Evolutionary conservation across 768 basidiomycete species (phyloP), one percentile per base, ranked within the genome.

Genomic region (Leucocoprinus birnbaumii): DNA sequence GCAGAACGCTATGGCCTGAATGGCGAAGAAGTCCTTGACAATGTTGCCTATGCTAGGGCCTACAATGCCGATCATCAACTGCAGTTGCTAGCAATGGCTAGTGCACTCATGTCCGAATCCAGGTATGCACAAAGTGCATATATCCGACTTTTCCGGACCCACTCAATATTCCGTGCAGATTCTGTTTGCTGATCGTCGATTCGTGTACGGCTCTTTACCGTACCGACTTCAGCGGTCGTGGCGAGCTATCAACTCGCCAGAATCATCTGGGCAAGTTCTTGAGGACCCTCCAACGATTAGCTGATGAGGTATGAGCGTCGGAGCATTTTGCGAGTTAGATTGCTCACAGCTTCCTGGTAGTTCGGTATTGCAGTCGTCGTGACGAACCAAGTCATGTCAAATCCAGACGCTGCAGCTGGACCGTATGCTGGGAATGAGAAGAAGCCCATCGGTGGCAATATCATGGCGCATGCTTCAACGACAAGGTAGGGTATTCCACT

Each of bases 311-410:
- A 64, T 66, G 55, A 50, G 19, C 10, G 41, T 51, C 2, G 55
- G 18, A 42, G 31, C 25, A 41, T 46, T 55, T 66, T 35, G 46
- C 40, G 49, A 38, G 21, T 57, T 5, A 24, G 59, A 35, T 47
- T 58, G 13, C 61, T 62, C 37, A 53, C 40, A 31, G 47, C 38
- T 22, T 41, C 41, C 34, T 43, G 62, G 16, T 58, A 98, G 96
- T 99, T 92, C 65, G 97, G 97, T 25, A 91, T 98, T 47, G 97
- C 97, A 3, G 96, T 98, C 21, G 94, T 99, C 10, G 87, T 98
- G 40, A 91, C 92, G 3, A 99, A 99, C 68, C 97, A 99, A 70
- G 97, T 99, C 61, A 97, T 99, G 83, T 98, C 97, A n/a, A 95
- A 86, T 55, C 96, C 97, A 2, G 97, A 99, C 67, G 94, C 93